Evolutionary conservation across 176 grass and related monocot species (phyloP).

Genomic region (Melocanna baccifera): DNA sequence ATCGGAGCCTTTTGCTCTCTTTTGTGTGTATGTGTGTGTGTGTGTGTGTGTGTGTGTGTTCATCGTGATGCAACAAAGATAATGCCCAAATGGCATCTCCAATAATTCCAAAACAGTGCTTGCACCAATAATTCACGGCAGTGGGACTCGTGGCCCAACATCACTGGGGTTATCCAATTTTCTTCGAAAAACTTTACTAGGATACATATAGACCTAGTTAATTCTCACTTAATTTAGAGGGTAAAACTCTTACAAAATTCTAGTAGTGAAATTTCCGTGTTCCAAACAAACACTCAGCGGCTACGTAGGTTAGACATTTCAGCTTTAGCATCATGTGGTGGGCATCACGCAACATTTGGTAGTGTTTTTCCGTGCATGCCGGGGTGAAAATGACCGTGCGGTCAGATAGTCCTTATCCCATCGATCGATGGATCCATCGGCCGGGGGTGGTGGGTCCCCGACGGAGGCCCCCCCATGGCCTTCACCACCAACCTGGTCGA

Average conservation of each 20-base stretch:
- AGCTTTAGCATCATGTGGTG: conserved; percentile 8
- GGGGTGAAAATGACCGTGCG: conserved; percentile 31
- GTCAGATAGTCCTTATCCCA: conserved; percentile 45
- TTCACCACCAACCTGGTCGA: conserved; percentile 34
- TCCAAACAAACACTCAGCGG: no score
- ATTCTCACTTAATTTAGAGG: neutral
- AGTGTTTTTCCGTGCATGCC: neutral
- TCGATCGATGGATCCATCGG: neutral
- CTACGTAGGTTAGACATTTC: neutral
- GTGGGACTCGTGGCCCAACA: neutral
- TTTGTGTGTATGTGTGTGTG: neutral
- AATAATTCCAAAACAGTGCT: neutral
- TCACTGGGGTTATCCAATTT: neutral
- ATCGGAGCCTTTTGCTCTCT: no score
- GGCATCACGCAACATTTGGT: neutral
- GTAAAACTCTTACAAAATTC: neutral
- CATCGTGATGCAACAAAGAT: neutral
- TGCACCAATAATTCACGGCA: neutral
- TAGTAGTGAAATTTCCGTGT: neutral
- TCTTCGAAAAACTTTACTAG: neutral
- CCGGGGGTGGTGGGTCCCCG: neutral
- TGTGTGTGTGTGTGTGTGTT: neutral
- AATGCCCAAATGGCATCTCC: neutral
- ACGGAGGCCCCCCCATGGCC: conserved; percentile 4
- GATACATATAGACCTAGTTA: neutral